Base-by-base conservation (phyloP, 768 basidiomycete species). In the Suillus americanus region DNA sequence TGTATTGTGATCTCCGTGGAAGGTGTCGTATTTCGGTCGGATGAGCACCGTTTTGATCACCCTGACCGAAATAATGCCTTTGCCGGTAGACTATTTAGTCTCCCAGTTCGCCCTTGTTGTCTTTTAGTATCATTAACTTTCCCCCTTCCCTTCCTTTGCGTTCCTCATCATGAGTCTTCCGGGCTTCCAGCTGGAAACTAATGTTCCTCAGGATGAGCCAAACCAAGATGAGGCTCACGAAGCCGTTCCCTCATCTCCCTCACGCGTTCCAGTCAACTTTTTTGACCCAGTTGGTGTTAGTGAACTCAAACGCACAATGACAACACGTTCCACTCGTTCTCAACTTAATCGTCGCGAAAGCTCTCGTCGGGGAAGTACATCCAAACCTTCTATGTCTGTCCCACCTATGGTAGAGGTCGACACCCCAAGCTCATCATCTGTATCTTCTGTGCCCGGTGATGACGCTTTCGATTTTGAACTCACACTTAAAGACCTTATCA, bases 211-310 rank as follows among this genome's bases (percentile, higher is more conserved):
- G 40, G 57, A 59, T 12, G 25, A 16, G 57, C 28, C 25, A 18
- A 5, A 30, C 1, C 57, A 30, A 41, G 18, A 41, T 20, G 16
- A 40, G 16, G 16, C 16, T 20, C 25, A 28, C 16, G 40, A 38
- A 6, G 25, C 16, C 6, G 5, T 18, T 20, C 38, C 40, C 12
- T 41, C 56, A 25, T 40, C 57, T 13, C 40, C 41, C 6, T 41
- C 57, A 7, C 77, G 69, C 62, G 80, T 85, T 16, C 74, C 78
- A 23, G 67, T 84, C 10, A 81, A 79, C 46, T 79, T 77, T 66
- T 86, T 87, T 65, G 85, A 88, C 69, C 82, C 79, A 5, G 67
- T 70, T 25, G 85, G 84, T 18, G 79, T 83, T 33, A 71, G 68
- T 3, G 67, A 77, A 53, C 77, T 87, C 6, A 74, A 74, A 3